These are phyloP conservation scores for Dioscorea zingiberensis DNA, from an alignment of 106 monocot species.

Conservation along the genomic window DNA sequence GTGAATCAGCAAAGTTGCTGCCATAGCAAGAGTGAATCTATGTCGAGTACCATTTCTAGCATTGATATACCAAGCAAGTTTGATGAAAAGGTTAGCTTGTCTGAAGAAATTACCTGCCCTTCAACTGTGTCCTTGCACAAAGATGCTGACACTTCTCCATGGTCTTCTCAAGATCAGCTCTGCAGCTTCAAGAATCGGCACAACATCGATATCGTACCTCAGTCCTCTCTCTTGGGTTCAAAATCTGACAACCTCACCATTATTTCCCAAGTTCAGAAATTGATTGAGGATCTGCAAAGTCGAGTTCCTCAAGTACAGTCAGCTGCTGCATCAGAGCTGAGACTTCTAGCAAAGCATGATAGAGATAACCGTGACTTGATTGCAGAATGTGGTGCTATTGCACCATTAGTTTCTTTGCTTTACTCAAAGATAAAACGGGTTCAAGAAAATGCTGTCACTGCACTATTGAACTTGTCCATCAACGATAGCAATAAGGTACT, in stretches of 20 bases:
- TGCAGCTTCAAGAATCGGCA: background rate
- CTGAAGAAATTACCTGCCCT: constrained; percentile 8
- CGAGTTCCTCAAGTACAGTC: constrained; percentile 30
- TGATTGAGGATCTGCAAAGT: constrained; percentile 49
- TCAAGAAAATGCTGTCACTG: constrained; percentile 87
- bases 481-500: constrained; percentile 45
- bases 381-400: constrained; percentile 64
- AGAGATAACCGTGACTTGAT: constrained; percentile 65
- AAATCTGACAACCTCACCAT: constrained; percentile 24
- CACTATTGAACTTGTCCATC: constrained; percentile 77
- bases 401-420: constrained; percentile 48
- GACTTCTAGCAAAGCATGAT: constrained; percentile 58
- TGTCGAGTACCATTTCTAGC: constrained; percentile 63
- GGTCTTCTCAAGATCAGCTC: constrained; percentile 17
- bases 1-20: constrained; percentile 21
- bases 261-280: constrained; percentile 30
- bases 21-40: constrained; percentile 54
- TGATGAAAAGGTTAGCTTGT: constrained; percentile 32
- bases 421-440: constrained; percentile 38
- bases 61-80: constrained; percentile 40
- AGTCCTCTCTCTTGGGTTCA: background rate
- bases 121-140: constrained; percentile 27
- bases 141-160: constrained; percentile 19
- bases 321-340: constrained; percentile 49
- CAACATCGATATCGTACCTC: constrained; percentile 2